Evolutionary conservation across 2,329 filamentous ascomycete genomes (phyloP).

Genomic region (Tetracladium maxilliforme): DNA sequence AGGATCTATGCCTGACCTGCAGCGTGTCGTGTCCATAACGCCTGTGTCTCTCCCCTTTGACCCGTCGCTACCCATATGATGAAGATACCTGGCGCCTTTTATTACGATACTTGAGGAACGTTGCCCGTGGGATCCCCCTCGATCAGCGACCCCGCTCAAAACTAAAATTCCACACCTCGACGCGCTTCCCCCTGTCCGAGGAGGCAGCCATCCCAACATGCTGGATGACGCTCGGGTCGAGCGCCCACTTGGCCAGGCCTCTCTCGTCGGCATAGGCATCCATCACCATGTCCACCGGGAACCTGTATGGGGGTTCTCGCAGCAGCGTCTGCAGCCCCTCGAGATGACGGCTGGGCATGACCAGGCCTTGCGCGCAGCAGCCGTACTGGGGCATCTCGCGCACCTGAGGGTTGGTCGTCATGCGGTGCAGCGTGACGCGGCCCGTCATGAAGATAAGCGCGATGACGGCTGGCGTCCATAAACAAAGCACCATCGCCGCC

Average conservation of each 20-base stretch:
- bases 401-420: conserved; percentile 13
- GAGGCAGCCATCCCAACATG: conserved; percentile 18
- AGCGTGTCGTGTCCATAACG: too few relatives aligned
- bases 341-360: conserved; percentile 17
- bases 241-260: conserved; percentile 17
- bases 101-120: too few relatives aligned
- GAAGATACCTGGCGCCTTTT: too few relatives aligned
- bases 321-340: conserved; percentile 12
- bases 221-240: conserved; percentile 21
- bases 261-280: conserved; percentile 17
- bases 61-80: too few relatives aligned
- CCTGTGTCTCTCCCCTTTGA: too few relatives aligned
- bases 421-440: conserved; percentile 11
- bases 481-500: too few relatives aligned
- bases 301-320: conserved; percentile 15
- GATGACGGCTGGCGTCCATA: too few relatives aligned
- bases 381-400: conserved; percentile 21
- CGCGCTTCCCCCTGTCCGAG: conserved; percentile 11
- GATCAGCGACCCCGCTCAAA: too few relatives aligned
- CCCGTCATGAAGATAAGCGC: conserved; percentile 16
- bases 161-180: conserved; percentile 21
- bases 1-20: too few relatives aligned
- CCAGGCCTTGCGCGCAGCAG: conserved; percentile 21
- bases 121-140: too few relatives aligned
- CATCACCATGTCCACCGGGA: conserved; percentile 19